Evolutionary conservation across 176 grass and related monocot genomes (phyloP).

Genomic region (Musa troglodytarum): DNA sequence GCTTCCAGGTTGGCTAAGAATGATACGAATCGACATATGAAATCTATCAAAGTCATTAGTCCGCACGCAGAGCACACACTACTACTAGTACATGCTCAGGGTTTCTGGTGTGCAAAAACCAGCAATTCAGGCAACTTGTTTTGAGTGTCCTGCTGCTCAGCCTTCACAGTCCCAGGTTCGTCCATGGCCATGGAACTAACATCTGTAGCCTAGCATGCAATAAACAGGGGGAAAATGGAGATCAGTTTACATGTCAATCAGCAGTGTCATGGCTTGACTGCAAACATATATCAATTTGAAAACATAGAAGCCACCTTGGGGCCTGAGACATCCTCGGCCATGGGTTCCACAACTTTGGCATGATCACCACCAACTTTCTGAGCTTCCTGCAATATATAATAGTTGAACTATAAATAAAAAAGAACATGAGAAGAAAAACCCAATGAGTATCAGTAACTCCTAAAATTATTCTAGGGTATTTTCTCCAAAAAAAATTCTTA

Average conservation of each 20-base stretch:
- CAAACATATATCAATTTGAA: neutral
- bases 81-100: constrained; percentile 6
- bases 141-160: constrained; percentile 33
- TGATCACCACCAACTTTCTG: constrained; percentile 11
- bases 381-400: constrained; percentile 9
- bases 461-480: too few species aligned
- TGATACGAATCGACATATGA: neutral
- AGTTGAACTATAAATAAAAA: neutral
- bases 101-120: constrained; percentile 25
- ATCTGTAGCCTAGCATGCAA: constrained; percentile 19
- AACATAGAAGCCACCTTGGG: constrained; percentile 9
- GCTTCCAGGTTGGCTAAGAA: neutral
- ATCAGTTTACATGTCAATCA: neutral
- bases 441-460: too few species aligned
- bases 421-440: neutral
- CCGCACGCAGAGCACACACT: neutral
- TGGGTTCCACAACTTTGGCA: constrained; percentile 1
- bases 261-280: constrained; percentile 10
- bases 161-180: constrained; percentile 32
- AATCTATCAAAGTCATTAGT: neutral
- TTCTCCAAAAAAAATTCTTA: too few species aligned
- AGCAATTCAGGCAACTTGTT: constrained; percentile 23
- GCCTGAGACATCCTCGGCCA: constrained; percentile 6
- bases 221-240: constrained; percentile 2
- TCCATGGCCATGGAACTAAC: constrained; percentile 36